These are phyloP conservation scores for Yarrowia porcina DNA, from an alignment of 805 yeast genomes.

Conservation along the genomic window DNA sequence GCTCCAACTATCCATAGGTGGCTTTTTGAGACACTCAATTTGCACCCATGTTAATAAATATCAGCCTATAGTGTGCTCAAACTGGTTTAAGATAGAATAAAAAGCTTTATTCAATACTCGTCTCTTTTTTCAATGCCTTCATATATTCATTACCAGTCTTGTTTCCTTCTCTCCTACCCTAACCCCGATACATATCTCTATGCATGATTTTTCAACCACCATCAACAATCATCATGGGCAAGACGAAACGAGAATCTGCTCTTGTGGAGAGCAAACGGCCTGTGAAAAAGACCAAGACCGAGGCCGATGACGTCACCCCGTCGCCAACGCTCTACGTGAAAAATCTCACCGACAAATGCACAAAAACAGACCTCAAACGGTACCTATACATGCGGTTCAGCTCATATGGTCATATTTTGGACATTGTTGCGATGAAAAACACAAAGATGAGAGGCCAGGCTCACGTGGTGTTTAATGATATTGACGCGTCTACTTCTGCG, in stretches of 20 bases:
- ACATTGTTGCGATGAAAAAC: constrained; percentile 40
- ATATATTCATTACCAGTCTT: too few species aligned
- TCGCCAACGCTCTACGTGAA: constrained; percentile 40
- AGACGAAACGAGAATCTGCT: background rate
- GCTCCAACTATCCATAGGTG: too few species aligned
- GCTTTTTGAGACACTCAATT: too few species aligned
- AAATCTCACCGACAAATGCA: constrained; percentile 41
- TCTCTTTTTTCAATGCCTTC: too few species aligned
- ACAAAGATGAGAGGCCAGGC: constrained; percentile 46
- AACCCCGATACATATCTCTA: background rate
- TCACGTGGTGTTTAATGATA: constrained; percentile 38
- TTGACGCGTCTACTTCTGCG: constrained; percentile 33
- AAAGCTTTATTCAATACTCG: too few species aligned
- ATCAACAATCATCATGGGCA: background rate
- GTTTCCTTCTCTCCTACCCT: background rate
- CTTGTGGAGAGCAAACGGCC: constrained; percentile 6
- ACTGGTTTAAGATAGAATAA: too few species aligned
- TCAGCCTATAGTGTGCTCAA: too few species aligned
- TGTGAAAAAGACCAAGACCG: constrained; percentile 1
- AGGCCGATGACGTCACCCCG: constrained; percentile 26
- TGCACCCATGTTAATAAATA: too few species aligned
- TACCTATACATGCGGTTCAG: constrained; percentile 41
- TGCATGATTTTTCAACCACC: constrained; percentile 5
- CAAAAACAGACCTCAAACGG: constrained; percentile 37
- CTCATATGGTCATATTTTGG: constrained; percentile 40